phyloP scores from a whole-genome alignment of 2,329 filamentous ascomycete genomes.

The Metarhizium sp. region DNA sequence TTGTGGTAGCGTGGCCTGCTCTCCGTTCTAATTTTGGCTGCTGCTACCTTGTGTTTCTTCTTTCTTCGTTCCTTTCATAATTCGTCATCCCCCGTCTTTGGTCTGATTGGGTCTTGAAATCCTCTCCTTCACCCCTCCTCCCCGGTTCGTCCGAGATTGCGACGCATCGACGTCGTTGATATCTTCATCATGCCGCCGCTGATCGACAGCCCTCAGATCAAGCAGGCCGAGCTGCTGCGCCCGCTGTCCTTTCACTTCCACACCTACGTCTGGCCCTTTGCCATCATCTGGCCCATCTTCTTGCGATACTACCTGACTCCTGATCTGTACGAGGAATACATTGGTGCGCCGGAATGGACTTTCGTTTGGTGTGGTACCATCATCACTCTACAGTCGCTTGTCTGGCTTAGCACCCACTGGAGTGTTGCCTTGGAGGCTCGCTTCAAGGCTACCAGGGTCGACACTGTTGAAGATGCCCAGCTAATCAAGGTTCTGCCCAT shows the following conservation, averaged over 20 bases:
- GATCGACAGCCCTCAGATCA: slow-evolving; percentile 86
- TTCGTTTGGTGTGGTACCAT: slow-evolving; percentile 90
- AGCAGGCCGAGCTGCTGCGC: slow-evolving; percentile 77
- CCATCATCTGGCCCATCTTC: slow-evolving; percentile 86
- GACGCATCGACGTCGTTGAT: slow-evolving; percentile 1
- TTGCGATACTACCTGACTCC: slow-evolving; percentile 76
- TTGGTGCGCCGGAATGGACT: slow-evolving; percentile 94
- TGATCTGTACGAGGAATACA: slow-evolving; percentile 82
- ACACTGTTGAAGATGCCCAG: slow-evolving; percentile 61
- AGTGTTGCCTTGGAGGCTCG: slow-evolving; percentile 76
- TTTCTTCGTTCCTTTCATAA: neutral
- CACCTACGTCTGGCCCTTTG: slow-evolving; percentile 87
- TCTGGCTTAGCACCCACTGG: slow-evolving; percentile 97
- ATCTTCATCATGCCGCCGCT: slow-evolving; percentile 57
- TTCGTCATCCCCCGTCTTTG: neutral
- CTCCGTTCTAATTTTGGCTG: neutral
- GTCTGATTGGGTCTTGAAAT: neutral
- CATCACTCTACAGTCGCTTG: slow-evolving; percentile 74
- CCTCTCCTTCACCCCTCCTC: neutral
- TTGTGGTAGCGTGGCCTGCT: slow-evolving; percentile 3
- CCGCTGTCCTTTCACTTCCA: slow-evolving; percentile 75
- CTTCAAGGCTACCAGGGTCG: slow-evolving; percentile 70
- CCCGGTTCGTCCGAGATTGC: slow-evolving; percentile 1
- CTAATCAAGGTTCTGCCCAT: slow-evolving; percentile 90
- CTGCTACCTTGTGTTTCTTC: neutral